These are phyloP conservation scores for Trifolium fragiferum DNA, from an alignment of 306 rosid genomes.

Conservation along the genomic window DNA sequence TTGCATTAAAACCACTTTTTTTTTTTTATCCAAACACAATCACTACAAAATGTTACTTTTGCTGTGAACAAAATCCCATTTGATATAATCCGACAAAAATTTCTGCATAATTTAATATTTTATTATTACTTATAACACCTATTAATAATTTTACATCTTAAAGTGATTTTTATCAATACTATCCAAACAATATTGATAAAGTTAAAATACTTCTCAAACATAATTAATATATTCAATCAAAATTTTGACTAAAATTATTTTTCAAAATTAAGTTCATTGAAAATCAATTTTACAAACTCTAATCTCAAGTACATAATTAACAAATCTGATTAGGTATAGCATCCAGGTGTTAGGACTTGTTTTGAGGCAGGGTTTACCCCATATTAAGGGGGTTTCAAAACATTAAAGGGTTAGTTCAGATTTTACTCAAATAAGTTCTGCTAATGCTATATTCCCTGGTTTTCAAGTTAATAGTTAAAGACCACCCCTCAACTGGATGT, in stretches of 20 bases:
- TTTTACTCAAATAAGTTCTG: background rate
- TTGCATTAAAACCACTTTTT: background rate
- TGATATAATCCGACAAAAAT: background rate
- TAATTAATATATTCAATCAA: background rate
- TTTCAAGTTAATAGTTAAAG: background rate
- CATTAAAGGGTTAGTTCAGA: slow-evolving; percentile 2
- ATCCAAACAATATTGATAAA: background rate
- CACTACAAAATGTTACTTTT: background rate
- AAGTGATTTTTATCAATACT: slow-evolving; percentile 2
- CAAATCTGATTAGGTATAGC: background rate
- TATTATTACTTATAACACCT: background rate
- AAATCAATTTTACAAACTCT: background rate
- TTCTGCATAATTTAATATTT: background rate
- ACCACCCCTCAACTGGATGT: background rate
- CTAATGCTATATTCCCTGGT: background rate
- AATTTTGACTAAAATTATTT: background rate
- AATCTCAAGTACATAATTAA: slow-evolving; percentile 5
- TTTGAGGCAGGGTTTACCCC: background rate
- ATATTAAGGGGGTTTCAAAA: background rate
- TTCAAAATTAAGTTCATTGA: background rate
- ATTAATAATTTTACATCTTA: background rate
- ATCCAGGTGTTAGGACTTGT: slow-evolving; percentile 9
- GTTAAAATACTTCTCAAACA: background rate
- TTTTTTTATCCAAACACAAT: background rate
- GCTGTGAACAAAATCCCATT: background rate